phyloP scores from a whole-genome alignment of 2,329 filamentous ascomycete species.

The Ascochyta pisi region DNA sequence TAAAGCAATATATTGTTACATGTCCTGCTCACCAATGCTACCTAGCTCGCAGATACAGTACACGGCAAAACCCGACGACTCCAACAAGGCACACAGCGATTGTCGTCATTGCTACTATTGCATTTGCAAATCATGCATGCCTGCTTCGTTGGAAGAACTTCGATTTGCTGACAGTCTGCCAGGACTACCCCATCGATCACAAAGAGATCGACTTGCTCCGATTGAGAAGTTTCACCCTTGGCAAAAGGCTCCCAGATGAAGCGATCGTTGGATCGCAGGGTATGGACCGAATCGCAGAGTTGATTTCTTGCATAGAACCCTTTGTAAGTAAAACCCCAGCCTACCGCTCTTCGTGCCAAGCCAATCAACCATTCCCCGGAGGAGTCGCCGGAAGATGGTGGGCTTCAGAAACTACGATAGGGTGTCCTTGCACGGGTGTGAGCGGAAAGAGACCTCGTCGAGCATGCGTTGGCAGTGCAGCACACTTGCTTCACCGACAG shows the following conservation, averaged over 20 bases:
- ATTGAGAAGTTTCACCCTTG: conserved; percentile 78
- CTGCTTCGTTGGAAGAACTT: conserved; percentile 1
- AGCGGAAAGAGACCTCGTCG: conserved; percentile 23
- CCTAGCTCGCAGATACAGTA: not conserved
- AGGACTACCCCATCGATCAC: conserved; percentile 79
- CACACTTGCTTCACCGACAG: conserved; percentile 31
- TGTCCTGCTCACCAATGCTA: not conserved
- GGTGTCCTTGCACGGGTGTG: conserved; percentile 28
- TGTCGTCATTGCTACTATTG: not conserved
- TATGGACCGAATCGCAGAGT: conserved; percentile 68
- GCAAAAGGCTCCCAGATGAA: conserved; percentile 68
- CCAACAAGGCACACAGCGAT: not conserved
- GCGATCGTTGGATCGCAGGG: conserved; percentile 68
- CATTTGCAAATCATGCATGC: not conserved
- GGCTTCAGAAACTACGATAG: conserved; percentile 9
- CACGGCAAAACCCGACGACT: not conserved
- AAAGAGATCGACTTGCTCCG: conserved; percentile 81
- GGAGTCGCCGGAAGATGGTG: conserved; percentile 7
- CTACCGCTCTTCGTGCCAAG: not conserved
- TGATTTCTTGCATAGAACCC: conserved; percentile 73
- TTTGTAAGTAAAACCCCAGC: conserved; percentile 70
- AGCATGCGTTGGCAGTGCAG: conserved; percentile 46
- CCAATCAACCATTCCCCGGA: not conserved
- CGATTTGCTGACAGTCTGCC: conserved; percentile 33
- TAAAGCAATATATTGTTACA: not conserved